phyloP scores from a whole-genome alignment of 2,329 filamentous ascomycete genomes.

The Calonectria ilicicola region DNA sequence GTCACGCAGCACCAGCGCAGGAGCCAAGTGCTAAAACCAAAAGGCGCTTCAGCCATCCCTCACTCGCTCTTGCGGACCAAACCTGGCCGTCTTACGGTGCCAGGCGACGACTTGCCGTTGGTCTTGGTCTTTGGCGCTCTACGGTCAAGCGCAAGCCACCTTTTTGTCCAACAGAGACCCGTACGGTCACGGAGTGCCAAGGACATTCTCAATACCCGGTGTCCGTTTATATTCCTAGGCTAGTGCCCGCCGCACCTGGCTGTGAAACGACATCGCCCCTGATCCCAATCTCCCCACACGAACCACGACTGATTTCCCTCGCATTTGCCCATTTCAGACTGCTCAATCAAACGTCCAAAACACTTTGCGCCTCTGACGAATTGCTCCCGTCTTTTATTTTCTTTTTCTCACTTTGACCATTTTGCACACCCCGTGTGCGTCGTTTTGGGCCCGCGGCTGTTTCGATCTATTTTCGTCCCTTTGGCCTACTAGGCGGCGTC shows the following conservation, averaged over 20 bases:
- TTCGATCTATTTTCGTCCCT: background rate
- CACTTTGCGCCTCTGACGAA: slow-evolving; percentile 35
- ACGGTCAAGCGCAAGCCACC: background rate
- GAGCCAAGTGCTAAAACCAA: slow-evolving; percentile 1
- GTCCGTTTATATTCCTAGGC: slow-evolving; percentile 34
- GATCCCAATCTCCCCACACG: slow-evolving; percentile 36
- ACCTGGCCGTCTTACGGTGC: background rate
- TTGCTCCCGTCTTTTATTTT: background rate
- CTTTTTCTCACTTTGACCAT: slow-evolving; percentile 6
- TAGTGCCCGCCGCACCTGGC: slow-evolving; percentile 40
- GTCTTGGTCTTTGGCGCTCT: background rate
- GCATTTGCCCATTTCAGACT: slow-evolving; percentile 3
- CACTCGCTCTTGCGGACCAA: background rate
- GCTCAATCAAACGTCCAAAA: slow-evolving; percentile 17
- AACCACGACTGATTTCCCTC: slow-evolving; percentile 7
- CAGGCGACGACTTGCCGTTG: background rate
- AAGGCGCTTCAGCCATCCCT: background rate
- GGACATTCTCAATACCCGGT: slow-evolving; percentile 4
- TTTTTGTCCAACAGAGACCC: background rate
- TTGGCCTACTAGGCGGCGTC: slow-evolving; percentile 7
- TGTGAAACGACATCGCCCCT: slow-evolving; percentile 44
- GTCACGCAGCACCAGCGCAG: slow-evolving; percentile 11
- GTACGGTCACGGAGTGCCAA: slow-evolving; percentile 2
- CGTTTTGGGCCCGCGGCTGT: slow-evolving; percentile 4
- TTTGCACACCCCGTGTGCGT: background rate